These are phyloP conservation scores for Penicillium argentinense DNA, from an alignment of 495 filamentous ascomycete genomes.

Conservation along the genomic window DNA sequence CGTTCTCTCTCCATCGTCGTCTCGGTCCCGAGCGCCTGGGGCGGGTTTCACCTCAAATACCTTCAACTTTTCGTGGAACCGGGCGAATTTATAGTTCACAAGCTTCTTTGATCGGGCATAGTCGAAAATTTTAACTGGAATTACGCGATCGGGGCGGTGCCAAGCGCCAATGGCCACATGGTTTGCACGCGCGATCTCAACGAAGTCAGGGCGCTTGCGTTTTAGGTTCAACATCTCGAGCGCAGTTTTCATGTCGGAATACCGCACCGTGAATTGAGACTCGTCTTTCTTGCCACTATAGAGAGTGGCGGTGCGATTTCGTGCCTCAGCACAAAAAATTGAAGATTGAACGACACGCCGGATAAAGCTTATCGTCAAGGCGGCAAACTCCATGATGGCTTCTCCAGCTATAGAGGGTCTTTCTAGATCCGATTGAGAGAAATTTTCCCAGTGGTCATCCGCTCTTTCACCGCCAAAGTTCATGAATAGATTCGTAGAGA, in stretches of 20 bases:
- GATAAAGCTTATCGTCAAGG: conserved; percentile 64
- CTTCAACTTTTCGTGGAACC: too few relatives aligned
- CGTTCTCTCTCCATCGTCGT: too few relatives aligned
- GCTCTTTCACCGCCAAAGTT: conserved; percentile 54
- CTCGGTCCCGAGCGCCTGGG: too few relatives aligned
- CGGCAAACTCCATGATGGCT: conserved; percentile 73
- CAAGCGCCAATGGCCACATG: conserved; percentile 55
- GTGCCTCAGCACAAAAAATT: conserved; percentile 65
- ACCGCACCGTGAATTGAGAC: too few relatives aligned
- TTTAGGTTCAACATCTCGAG: conserved; percentile 49
- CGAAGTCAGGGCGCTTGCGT: conserved; percentile 52
- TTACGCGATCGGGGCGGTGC: conserved; percentile 20
- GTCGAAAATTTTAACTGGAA: too few relatives aligned
- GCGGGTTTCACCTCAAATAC: too few relatives aligned
- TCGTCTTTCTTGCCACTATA: too few relatives aligned
- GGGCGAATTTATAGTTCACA: too few relatives aligned
- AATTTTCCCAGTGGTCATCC: conserved; percentile 65
- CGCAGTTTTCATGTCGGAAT: conserved; percentile 69
- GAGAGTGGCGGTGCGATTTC: conserved; percentile 30
- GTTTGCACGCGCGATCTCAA: conserved; percentile 57
- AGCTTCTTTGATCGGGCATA: too few relatives aligned
- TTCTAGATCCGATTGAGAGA: conserved; percentile 44
- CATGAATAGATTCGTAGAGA: conserved; percentile 76
- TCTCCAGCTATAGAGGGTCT: conserved; percentile 63
- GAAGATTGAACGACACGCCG: conserved; percentile 65